Base-by-base conservation (phyloP, 2,329 filamentous ascomycete species). In the Alternaria gansuensis region DNA sequence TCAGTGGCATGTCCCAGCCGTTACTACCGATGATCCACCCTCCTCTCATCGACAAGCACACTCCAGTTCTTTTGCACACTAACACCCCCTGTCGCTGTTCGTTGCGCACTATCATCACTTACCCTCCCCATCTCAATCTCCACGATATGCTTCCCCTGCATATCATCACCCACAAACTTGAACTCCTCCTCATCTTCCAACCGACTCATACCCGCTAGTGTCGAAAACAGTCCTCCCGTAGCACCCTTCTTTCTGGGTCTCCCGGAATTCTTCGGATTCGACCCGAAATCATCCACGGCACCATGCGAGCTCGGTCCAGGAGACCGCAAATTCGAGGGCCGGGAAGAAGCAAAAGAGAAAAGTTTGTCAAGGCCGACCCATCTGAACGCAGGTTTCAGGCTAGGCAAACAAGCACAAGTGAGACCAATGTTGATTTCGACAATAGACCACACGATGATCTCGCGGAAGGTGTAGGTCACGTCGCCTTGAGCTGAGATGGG, bases 361-460 rank as follows among this genome's bases (percentile, higher is more conserved):
- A 71, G 40, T 36, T 33, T 54, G 34, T 59, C 66, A 13, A 71
- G 52, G 11, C 67, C 65, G 5, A 71, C 41, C 28, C 65, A 52
- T 4, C 52, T 24, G 7, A 71, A 44, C 1, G 60, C 59, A 2
- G 69, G 69, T 33, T 65, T 65, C 28, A 71, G 46, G 31, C 59
- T 62, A 5, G 67, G 67, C 4, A 71, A 53, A 36, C 69, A 70
- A 13, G 65, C 69, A 59, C 67, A 69, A 1, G 51, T 59, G 21
- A 71, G 57, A n/a, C 68, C 68, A 8, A 70, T 56, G 50, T 70
- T 70, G 53, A 69, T 54, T 41, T 70, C 68, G n/a, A 71, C 65
- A 24, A 69, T 55, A 6, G 52, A 60, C 69, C 69, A 72, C 3
- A 69, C 51, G 41, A 68, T 65, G 55, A 72, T 65, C 24, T 72